Percentiles rank a stretch among this genome's conserved stretches.
phyloP scores from a whole-genome alignment of 1,139 yeast genomes.

The Blastobotrys illinoisensis region DNA sequence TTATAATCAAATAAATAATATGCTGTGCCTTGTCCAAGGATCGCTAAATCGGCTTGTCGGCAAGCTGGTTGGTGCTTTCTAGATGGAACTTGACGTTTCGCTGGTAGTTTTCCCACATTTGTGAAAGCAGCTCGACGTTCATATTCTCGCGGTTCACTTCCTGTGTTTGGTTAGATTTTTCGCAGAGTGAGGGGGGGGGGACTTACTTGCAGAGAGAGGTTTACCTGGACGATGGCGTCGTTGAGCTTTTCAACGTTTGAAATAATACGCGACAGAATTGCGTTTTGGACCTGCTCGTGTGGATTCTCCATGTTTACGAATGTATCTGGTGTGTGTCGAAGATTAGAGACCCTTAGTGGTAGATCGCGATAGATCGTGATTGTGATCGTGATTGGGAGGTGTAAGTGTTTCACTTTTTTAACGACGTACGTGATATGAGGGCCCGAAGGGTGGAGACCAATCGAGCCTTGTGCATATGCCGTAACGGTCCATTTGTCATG shows the following conservation, averaged over 20 bases:
- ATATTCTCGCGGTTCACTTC: conserved; percentile 62
- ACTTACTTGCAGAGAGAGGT: conserved; percentile 47
- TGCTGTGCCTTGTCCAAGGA: no score
- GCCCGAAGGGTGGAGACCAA: no score
- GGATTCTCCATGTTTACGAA: conserved; percentile 69
- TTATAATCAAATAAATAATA: no score
- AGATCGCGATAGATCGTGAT: no score
- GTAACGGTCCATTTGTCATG: no score
- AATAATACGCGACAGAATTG: conserved; percentile 68
- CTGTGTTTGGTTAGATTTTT: conserved; percentile 22
- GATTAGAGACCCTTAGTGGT: not conserved
- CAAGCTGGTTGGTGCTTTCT: conserved; percentile 60
- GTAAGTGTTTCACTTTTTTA: not conserved
- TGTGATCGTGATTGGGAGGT: not conserved
- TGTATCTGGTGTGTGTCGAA: not conserved
- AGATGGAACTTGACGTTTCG: conserved; percentile 67
- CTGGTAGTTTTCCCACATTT: conserved; percentile 77
- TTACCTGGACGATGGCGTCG: conserved; percentile 62
- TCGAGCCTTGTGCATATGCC: no score
- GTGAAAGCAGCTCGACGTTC: conserved; percentile 67
- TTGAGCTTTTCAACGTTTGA: conserved; percentile 70
- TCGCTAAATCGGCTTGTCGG: conserved; percentile 40
- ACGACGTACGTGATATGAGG: no score
- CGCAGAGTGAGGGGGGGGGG: not conserved
- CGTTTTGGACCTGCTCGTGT: conserved; percentile 80